A percentile compares a stretch with the other conserved stretches of the same genome.
Evolutionary conservation across 495 filamentous ascomycete genomes (phyloP).

Genomic region (Penicillium atrosanguineum): DNA sequence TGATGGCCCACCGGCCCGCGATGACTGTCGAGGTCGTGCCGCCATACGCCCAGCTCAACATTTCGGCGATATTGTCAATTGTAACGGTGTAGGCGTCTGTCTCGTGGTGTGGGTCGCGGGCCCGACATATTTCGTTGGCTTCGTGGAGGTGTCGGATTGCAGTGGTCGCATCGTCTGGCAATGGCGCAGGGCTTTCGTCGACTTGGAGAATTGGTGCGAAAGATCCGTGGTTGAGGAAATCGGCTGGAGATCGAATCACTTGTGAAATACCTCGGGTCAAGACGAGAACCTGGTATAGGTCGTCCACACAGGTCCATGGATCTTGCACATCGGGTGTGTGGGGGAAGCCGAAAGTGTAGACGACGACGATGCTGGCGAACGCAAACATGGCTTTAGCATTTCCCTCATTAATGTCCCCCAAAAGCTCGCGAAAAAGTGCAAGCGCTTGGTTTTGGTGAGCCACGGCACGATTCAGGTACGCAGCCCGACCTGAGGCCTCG

Average conservation of each 20-base stretch:
- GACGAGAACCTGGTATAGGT: conserved; percentile 42
- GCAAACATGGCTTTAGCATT: conserved; percentile 53
- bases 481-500: conserved; percentile 19
- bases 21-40: conserved; percentile 29
- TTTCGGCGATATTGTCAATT: conserved; percentile 34
- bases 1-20: conserved; percentile 46
- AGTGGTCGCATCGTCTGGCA: conserved; percentile 20
- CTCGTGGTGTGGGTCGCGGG: conserved; percentile 31
- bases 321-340: conserved; percentile 36
- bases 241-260: conserved; percentile 32
- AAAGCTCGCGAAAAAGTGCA: conserved; percentile 40
- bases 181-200: conserved; percentile 18
- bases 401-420: conserved; percentile 38
- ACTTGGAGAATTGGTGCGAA: conserved; percentile 31
- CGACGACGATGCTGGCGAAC: conserved; percentile 47
- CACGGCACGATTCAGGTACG: conserved; percentile 40
- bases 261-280: conserved; percentile 46
- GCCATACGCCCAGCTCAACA: conserved; percentile 25
- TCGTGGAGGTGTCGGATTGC: conserved; percentile 27
- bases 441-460: conserved; percentile 49
- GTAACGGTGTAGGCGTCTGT: conserved; percentile 30
- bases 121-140: conserved; percentile 26
- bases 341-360: conserved; percentile 51
- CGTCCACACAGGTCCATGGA: conserved; percentile 36
- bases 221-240: conserved; percentile 24